Evolutionary conservation across 2,329 filamentous ascomycete species (phyloP).

Genomic region (Dothideomycetes sp.): DNA sequence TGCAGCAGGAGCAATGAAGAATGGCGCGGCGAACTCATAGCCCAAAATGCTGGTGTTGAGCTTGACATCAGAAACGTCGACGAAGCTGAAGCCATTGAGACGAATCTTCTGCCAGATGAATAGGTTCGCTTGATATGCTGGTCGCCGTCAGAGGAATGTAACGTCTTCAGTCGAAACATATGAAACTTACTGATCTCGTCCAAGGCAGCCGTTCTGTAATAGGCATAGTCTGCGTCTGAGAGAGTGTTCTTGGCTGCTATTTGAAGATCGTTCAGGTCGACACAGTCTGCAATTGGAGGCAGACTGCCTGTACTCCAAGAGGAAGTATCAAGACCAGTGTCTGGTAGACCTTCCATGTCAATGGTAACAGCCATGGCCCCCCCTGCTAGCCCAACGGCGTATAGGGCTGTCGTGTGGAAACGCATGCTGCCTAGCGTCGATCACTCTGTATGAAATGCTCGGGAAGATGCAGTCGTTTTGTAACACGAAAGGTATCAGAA

Average conservation of each 20-base stretch:
- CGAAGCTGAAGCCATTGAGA: conserved; percentile 17
- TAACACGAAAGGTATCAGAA: too few species aligned
- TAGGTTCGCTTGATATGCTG: conserved; percentile 16
- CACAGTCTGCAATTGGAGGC: conserved; percentile 16
- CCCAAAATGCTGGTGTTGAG: conserved; percentile 74
- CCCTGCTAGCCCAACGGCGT: not conserved
- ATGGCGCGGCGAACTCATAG: conserved; percentile 67
- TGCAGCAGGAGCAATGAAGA: conserved; percentile 90
- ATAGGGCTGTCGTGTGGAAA: not conserved
- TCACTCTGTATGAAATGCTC: too few species aligned
- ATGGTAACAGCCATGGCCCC: conserved; percentile 7
- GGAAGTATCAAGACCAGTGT: conserved; percentile 18
- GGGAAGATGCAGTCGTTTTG: too few species aligned
- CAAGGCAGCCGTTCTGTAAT: conserved; percentile 17
- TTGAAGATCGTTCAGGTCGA: conserved; percentile 18
- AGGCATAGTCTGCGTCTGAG: conserved; percentile 19
- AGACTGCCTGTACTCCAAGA: conserved; percentile 14
- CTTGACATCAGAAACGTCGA: conserved; percentile 14
- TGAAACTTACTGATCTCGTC: conserved; percentile 15
- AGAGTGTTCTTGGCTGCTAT: conserved; percentile 30
- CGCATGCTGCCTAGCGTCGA: conserved; percentile 1
- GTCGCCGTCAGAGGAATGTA: not conserved
- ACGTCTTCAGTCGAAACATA: not conserved
- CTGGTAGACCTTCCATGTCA: conserved; percentile 17
- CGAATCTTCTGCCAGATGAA: conserved; percentile 17